Evolutionary conservation across 768 basidiomycete species (phyloP), one percentile per base, ranked within the genome.

Genomic region (Auriscalpium microsporum): DNA sequence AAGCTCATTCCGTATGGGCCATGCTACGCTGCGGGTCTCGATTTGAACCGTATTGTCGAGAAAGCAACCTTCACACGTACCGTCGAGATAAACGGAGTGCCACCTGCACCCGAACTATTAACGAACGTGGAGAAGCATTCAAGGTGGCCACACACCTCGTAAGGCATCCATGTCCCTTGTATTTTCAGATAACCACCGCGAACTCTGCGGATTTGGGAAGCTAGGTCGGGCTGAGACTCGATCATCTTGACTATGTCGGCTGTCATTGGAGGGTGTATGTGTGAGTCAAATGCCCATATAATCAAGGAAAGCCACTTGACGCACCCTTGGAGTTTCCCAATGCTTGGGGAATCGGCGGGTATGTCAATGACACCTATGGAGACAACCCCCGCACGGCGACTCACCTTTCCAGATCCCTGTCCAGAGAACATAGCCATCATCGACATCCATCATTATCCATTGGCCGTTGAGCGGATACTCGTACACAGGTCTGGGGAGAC

Each of bases 361-460:
- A 45, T n/a, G 21, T 16, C 19, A 11, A 47, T 34, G 54, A 44
- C 53, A 48, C 13, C 2, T 28, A 11, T 19, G 49, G 14, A 9
- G 40, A 21, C 21, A n/a, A 28, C 11, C 13, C 48, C 28, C 3
- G 38, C 45, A 9, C 49, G 45, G 34, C 7, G 28, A 23, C 73
- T 57, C 56, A 90, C 90, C 90, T 78, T 94, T 94, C 91, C 91
- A 94, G 52, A 94, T 94, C 10, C 90, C 88, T 1, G 92, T 94
- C 90, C 91, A 94, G 16, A 92, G 75, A 56, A 94, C 85, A 67
- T 90, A 93, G 3, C 91, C 91, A 67, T 92, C 90, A 67, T 94
- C 91, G 65, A 90, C 87, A 72, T 94, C 91, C 81, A 93, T 90
- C 91, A 94, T 93, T 64, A 94, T 89, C 87, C 90, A 91, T 65